Evolutionary conservation across 306 rosid genomes (phyloP).

Genomic region (Prunus mongolica): DNA sequence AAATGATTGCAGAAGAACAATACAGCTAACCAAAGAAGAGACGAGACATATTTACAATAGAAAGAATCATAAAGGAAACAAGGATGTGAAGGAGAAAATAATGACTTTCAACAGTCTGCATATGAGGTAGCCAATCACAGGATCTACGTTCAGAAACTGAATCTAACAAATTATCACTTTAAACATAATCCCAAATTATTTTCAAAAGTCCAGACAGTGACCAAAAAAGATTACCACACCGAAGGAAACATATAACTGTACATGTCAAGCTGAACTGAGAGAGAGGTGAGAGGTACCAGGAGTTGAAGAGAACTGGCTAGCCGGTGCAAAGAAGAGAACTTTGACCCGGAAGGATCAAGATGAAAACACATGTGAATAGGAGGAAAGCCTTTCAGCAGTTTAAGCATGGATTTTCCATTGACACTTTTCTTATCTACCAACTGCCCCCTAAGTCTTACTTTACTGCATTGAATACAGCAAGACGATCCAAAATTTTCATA

Average conservation of each 20-base stretch:
- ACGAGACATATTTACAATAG: conserved; percentile 5
- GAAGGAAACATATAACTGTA: not conserved
- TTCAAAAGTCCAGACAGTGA: not conserved
- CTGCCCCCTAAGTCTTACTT: not conserved
- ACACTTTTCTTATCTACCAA: conserved; percentile 3
- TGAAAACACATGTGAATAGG: not conserved
- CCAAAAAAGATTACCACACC: not conserved
- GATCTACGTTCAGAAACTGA: not conserved
- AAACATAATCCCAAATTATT: not conserved
- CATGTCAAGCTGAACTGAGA: not conserved
- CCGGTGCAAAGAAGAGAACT: not conserved
- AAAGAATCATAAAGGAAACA: not conserved
- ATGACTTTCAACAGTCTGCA: not conserved
- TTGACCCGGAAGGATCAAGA: not conserved
- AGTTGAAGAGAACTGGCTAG: not conserved
- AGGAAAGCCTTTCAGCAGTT: not conserved
- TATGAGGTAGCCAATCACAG: conserved; percentile 2
- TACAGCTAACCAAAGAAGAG: not conserved
- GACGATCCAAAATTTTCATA: not conserved
- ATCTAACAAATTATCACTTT: conserved; percentile 5
- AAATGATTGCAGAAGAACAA: not conserved
- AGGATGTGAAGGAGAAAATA: not conserved
- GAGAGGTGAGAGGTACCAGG: not conserved
- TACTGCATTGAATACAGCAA: not conserved
- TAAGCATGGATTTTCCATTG: not conserved